Percentiles rank a stretch among this genome's conserved stretches.
Conservation (phyloP, 441 rosid genomes). For the Geranium incanum region DNA sequence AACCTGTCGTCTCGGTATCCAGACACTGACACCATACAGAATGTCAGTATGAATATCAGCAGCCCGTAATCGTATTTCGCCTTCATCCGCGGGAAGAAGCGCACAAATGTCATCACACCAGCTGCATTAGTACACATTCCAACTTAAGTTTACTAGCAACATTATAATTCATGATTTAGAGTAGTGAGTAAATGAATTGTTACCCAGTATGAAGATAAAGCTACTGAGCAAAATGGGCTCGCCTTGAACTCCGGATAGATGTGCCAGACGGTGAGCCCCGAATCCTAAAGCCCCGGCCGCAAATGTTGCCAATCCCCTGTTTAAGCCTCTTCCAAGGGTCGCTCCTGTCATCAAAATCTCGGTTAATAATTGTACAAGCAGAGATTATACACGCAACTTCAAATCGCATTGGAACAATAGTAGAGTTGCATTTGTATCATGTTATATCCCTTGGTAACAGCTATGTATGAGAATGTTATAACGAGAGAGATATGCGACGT, state of each 20-base stretch:
- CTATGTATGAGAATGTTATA: too few relatives aligned
- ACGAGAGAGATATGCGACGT: too few relatives aligned
- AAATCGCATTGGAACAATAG: too few relatives aligned
- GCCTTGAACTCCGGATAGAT: not conserved
- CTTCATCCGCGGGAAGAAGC: not conserved
- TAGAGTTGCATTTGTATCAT: too few relatives aligned
- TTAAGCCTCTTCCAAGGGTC: not conserved
- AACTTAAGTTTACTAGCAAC: too few relatives aligned
- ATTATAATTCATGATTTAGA: too few relatives aligned
- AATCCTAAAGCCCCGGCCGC: not conserved
- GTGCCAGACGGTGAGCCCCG: not conserved
- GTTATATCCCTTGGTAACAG: too few relatives aligned
- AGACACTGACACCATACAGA: not conserved
- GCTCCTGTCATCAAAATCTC: not conserved
- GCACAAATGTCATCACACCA: not conserved
- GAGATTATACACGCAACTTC: too few relatives aligned
- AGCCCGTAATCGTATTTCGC: not conserved
- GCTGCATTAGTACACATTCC: not conserved
- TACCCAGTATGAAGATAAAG: not conserved
- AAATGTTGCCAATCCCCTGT: not conserved
- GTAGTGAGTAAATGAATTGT: too few relatives aligned
- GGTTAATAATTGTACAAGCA: too few relatives aligned
- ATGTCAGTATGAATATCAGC: not conserved
- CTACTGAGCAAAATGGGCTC: not conserved
- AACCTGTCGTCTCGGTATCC: not conserved